A percentile compares a stretch with the other conserved stretches of the same genome.
phyloP scores from a whole-genome alignment of 129 eudicot genomes.

The Lactuca sativa region DNA sequence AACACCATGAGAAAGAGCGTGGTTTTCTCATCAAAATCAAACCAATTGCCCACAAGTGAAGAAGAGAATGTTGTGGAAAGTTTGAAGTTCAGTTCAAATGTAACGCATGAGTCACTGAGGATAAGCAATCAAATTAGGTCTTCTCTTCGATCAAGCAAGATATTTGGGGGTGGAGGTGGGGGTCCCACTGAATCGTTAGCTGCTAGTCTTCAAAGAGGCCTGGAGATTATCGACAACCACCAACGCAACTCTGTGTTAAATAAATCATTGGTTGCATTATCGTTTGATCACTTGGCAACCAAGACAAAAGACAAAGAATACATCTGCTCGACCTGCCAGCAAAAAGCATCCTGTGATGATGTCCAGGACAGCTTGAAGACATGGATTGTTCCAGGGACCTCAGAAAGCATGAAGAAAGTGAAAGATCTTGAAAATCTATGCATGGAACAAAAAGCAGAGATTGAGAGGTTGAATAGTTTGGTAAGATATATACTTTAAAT shows the following conservation, averaged over 20 bases:
- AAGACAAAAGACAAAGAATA: constrained; percentile 44
- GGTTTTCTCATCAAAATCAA: constrained; percentile 39
- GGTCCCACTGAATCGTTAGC: constrained; percentile 83
- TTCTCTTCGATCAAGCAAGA: constrained; percentile 69
- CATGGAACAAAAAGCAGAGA: constrained; percentile 77
- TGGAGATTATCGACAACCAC: constrained; percentile 75
- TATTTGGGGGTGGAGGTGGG: constrained; percentile 39
- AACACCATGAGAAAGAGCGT: constrained; percentile 51
- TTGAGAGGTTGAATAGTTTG: constrained; percentile 74
- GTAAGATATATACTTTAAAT: too few relatives aligned
- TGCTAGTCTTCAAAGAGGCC: constrained; percentile 93
- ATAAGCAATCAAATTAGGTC: constrained; percentile 48
- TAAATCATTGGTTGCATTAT: constrained; percentile 72
- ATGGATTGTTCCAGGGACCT: constrained; percentile 41
- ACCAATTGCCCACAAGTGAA: constrained; percentile 24
- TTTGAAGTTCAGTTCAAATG: constrained; percentile 43
- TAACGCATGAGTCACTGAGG: constrained; percentile 39
- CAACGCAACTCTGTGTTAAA: constrained; percentile 63
- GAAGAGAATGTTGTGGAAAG: constrained; percentile 35
- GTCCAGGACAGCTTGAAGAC: constrained; percentile 54
- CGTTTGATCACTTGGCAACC: constrained; percentile 85
- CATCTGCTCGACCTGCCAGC: constrained; percentile 63
- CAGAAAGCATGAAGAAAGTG: constrained; percentile 47
- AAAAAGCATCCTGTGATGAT: constrained; percentile 39
- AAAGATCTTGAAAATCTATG: constrained; percentile 73